Evolutionary conservation across 2,329 filamentous ascomycete species (phyloP).

Genomic region (Lasiodiplodia sp.): DNA sequence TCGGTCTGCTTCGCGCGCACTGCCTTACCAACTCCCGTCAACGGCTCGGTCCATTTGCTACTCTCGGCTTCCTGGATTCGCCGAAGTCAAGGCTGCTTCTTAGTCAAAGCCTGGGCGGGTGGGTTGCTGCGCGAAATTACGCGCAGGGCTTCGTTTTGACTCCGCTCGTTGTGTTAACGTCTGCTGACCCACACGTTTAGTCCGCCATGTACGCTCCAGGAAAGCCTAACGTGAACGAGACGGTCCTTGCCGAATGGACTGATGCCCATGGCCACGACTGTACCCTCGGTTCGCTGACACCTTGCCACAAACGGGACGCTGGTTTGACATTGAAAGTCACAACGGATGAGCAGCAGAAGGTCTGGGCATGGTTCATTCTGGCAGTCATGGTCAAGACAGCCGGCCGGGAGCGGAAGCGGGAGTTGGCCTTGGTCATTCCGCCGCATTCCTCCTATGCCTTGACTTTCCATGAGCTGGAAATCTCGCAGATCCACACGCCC

Average conservation of each 20-base stretch:
- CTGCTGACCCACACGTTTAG: neutral
- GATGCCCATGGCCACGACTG: neutral
- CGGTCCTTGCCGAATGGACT: neutral
- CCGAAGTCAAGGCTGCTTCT: constrained; percentile 2
- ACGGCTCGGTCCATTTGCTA: neutral
- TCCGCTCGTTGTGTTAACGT: neutral
- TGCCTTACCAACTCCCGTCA: neutral
- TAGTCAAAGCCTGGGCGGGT: constrained; percentile 4
- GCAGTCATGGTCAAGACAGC: neutral
- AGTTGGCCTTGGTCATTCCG: neutral
- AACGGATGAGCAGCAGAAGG: neutral
- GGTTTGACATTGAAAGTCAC: neutral
- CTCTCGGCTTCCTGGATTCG: neutral
- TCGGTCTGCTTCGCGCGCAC: neutral
- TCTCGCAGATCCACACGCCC: neutral
- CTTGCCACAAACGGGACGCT: neutral
- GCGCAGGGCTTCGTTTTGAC: neutral
- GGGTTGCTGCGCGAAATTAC: neutral
- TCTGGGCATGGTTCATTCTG: neutral
- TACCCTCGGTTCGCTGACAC: neutral
- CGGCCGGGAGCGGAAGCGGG: neutral
- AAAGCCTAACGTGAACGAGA: neutral
- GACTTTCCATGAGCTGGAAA: neutral
- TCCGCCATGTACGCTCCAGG: neutral
- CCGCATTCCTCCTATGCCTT: neutral